Conservation (phyloP, 2,329 filamentous ascomycete species). For the Ophiostoma triangulosporum region DNA sequence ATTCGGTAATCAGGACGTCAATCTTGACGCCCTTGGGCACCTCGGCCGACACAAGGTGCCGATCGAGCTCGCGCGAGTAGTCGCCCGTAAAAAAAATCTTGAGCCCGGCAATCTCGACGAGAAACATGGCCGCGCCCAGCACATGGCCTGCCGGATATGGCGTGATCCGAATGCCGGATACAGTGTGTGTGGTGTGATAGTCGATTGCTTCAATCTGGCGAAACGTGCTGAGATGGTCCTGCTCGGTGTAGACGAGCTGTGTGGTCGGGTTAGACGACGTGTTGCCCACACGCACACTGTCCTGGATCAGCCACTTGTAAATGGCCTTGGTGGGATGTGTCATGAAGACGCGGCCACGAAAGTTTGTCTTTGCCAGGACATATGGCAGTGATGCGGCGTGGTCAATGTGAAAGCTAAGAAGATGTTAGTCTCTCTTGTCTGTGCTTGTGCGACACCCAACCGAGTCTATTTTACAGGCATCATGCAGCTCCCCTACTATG, state of each 20-base stretch:
- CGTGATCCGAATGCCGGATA: conserved; percentile 91
- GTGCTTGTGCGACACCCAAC: neutral
- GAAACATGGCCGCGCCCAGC: conserved; percentile 95
- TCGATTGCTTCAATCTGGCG: conserved; percentile 94
- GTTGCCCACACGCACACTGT: conserved; percentile 81
- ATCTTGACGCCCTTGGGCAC: conserved; percentile 82
- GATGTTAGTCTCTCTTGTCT: conserved; percentile 1
- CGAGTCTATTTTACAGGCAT: neutral
- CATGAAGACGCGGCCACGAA: conserved; percentile 95
- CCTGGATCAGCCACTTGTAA: conserved; percentile 98
- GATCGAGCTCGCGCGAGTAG: conserved; percentile 89
- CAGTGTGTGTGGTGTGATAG: conserved; percentile 95
- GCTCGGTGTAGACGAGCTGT: conserved; percentile 82
- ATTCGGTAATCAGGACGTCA: conserved; percentile 94
- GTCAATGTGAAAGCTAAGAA: conserved; percentile 92
- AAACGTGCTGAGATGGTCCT: conserved; percentile 87
- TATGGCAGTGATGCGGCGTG: conserved; percentile 98
- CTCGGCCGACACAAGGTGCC: conserved; percentile 86
- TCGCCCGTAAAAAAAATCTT: conserved; percentile 97
- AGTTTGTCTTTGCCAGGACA: conserved; percentile 95
- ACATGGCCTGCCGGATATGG: conserved; percentile 96
- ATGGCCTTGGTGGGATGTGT: conserved; percentile 98
- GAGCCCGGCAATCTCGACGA: conserved; percentile 91
- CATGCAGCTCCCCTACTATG: neutral
- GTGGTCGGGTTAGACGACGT: conserved; percentile 49